Conservation (phyloP, 129 eudicot species). For the Flaveria linearis region DNA sequence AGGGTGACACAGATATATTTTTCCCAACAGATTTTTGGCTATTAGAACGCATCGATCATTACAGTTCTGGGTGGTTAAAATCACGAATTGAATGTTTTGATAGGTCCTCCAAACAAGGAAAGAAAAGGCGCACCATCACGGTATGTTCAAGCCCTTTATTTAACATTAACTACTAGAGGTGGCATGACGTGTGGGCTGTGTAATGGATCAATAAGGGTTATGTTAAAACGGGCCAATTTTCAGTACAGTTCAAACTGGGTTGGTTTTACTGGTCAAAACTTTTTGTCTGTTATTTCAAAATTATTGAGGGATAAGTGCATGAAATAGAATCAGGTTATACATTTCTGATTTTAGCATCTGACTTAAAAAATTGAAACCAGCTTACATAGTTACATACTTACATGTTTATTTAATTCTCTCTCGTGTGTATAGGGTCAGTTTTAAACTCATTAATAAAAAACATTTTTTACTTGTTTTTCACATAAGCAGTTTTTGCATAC, state of each 20-base stretch:
- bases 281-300: not conserved
- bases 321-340: not conserved
- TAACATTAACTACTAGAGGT: not conserved
- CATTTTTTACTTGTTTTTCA: too few species aligned
- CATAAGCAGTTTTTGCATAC: too few species aligned
- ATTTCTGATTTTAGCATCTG: not conserved
- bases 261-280: not conserved
- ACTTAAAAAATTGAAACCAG: not conserved
- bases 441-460: too few species aligned
- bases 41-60: conserved; percentile 84
- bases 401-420: not conserved
- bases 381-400: not conserved
- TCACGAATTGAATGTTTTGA: conserved; percentile 39
- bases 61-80: conserved; percentile 83
- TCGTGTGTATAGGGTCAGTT: too few species aligned
- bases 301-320: not conserved
- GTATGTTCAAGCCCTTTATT: conserved; percentile 37
- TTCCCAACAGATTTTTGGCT: conserved; percentile 96
- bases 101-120: conserved; percentile 65
- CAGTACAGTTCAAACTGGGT: not conserved
- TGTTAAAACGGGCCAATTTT: not conserved
- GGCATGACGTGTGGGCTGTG: not conserved
- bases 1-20: conserved; percentile 98
- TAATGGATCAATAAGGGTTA: not conserved
- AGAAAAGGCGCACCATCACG: conserved; percentile 77